Conservation (phyloP, 805 yeast species). For the Lipomyces yamanashiensis region DNA sequence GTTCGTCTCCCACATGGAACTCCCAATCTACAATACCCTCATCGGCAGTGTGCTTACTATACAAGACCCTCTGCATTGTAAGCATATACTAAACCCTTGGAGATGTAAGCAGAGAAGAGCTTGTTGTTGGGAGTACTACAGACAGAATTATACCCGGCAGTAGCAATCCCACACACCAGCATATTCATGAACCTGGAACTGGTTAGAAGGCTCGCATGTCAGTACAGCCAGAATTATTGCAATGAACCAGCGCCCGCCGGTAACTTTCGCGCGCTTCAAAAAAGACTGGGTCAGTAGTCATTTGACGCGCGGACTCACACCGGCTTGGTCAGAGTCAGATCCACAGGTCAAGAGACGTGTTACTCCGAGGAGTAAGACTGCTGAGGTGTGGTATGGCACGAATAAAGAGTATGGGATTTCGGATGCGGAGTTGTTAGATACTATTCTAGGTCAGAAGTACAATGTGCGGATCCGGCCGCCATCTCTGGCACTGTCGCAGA, state of each 20-base stretch:
- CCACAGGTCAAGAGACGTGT: constrained; percentile 6
- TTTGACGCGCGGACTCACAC: constrained; percentile 1
- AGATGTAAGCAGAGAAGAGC: neutral
- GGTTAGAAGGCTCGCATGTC: no score
- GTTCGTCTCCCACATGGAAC: no score
- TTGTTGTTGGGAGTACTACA: no score
- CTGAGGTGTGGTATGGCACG: constrained; percentile 23
- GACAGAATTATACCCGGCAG: no score
- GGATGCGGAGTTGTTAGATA: constrained; percentile 30
- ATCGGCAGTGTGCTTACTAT: no score
- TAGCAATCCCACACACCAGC: no score
- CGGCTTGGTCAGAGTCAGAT: constrained; percentile 14
- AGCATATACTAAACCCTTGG: neutral
- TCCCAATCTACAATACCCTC: no score
- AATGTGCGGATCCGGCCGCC: constrained; percentile 18
- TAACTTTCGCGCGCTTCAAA: neutral
- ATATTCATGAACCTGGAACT: no score
- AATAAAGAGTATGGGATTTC: constrained; percentile 31
- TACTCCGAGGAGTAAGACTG: neutral
- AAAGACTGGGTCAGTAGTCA: constrained; percentile 1
- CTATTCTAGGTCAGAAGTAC: constrained; percentile 16
- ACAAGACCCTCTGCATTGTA: no score
- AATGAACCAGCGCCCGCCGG: neutral
- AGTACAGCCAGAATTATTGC: no score
- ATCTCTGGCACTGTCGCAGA: neutral